These are phyloP conservation scores for Fusarium pseudoanthophilum DNA, from an alignment of 2,329 filamentous ascomycete species.

Conservation along the genomic window DNA sequence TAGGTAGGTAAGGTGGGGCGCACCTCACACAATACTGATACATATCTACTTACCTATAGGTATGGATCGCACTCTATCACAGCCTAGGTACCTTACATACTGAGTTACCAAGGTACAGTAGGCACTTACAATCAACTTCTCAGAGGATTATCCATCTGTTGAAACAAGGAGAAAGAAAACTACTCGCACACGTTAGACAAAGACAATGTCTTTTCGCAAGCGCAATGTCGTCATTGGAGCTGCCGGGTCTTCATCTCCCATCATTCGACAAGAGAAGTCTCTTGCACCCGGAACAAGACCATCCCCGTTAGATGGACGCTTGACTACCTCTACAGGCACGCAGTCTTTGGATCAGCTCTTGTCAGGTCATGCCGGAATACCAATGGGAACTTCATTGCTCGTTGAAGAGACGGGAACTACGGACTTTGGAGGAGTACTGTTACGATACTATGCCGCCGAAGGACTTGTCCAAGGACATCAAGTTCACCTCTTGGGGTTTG, in stretches of 20 bases:
- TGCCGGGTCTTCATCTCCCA: slow-evolving; percentile 34
- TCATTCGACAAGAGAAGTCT: slow-evolving; percentile 49
- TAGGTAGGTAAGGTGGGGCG: slow-evolving; percentile 34
- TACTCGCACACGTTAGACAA: neutral
- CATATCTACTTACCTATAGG: too few relatives aligned
- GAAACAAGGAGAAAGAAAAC: neutral
- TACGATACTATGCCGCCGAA: slow-evolving; percentile 92
- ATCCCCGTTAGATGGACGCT: slow-evolving; percentile 87
- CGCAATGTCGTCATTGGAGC: slow-evolving; percentile 63
- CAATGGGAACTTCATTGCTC: slow-evolving; percentile 82
- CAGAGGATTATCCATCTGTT: neutral
- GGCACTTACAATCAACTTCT: neutral
- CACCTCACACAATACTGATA: slow-evolving; percentile 11
- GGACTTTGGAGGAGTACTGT: slow-evolving; percentile 86
- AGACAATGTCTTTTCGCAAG: slow-evolving; percentile 67
- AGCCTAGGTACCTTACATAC: too few relatives aligned
- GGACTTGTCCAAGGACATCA: slow-evolving; percentile 91
- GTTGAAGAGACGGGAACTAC: slow-evolving; percentile 92
- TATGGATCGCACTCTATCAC: neutral
- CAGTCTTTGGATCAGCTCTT: slow-evolving; percentile 85
- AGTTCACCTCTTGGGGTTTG: slow-evolving; percentile 84
- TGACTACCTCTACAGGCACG: slow-evolving; percentile 91
- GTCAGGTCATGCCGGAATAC: slow-evolving; percentile 85
- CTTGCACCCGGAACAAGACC: slow-evolving; percentile 72
- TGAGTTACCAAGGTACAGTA: neutral